These are phyloP conservation scores for Gossypium trilobum DNA, from an alignment of 441 rosid species.

Conservation along the genomic window DNA sequence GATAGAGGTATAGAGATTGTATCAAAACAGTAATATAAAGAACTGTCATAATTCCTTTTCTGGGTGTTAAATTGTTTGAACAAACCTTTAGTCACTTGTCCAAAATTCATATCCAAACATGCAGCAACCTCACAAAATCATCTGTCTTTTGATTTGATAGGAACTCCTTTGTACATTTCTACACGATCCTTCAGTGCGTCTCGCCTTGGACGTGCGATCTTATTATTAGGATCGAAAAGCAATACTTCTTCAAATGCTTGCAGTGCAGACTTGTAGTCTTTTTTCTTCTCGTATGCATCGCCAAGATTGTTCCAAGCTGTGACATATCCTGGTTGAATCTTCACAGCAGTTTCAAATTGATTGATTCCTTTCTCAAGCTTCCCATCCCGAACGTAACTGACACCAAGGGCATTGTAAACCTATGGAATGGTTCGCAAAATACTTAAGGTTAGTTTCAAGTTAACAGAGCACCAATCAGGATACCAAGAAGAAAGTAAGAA, in stretches of 20 bases:
- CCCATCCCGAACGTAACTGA: slow-evolving; percentile 62
- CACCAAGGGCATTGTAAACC: slow-evolving; percentile 77
- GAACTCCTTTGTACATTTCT: slow-evolving; percentile 67
- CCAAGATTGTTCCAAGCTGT: slow-evolving; percentile 99
- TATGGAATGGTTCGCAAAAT: slow-evolving; percentile 12
- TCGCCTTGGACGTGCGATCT: slow-evolving; percentile 72
- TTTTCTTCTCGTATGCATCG: slow-evolving; percentile 86
- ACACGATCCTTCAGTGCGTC: slow-evolving; percentile 64
- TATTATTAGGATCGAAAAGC: slow-evolving; percentile 85
- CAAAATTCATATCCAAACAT: not conserved
- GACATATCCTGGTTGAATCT: slow-evolving; percentile 85
- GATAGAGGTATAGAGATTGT: not conserved
- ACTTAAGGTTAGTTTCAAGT: not conserved
- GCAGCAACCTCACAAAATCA: slow-evolving; percentile 19
- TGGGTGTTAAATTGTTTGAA: not conserved
- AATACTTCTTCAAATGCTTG: slow-evolving; percentile 86
- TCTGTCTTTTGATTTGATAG: slow-evolving; percentile 62
- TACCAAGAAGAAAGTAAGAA: not conserved
- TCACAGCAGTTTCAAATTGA: slow-evolving; percentile 78
- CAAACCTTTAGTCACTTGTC: not conserved
- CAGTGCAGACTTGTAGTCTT: slow-evolving; percentile 62
- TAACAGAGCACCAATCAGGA: not conserved
- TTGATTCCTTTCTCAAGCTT: slow-evolving; percentile 77
- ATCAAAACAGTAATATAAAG: not conserved
- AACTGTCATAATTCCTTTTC: not conserved